Evolutionary conservation across 2,329 filamentous ascomycete species (phyloP), one percentile per base, ranked within the genome.

Genomic region (Dactylellina leptospora): DNA sequence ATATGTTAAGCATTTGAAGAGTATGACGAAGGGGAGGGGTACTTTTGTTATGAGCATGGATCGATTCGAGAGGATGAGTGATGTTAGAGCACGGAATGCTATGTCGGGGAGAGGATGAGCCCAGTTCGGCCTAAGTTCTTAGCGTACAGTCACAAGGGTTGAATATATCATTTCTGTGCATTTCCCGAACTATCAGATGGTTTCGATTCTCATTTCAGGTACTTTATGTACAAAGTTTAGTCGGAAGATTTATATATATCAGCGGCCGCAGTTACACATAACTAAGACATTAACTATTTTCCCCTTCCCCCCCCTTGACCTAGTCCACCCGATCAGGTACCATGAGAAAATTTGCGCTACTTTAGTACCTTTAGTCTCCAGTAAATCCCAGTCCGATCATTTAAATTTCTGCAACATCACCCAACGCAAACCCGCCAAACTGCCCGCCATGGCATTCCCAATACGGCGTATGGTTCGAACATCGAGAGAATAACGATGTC

Each of bases 1-100:
- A 42, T 99, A 97, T 80, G 83, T 97, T 76, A 91, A 92, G 79
- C 91, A 96, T 78, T 81, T 99, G 74, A 84, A 95, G 56, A 93
- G 91, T 80, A 85, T 96, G 82, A 99, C 93, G 2, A 90, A 89
- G 1, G 95, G 95, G 0, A 84, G 95, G 61, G 89, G 88, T 0
- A 90, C 88, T 1, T 91, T 91, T 78, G 86, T 90, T 3, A 91
- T 91, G 89, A 85, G 81, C 73, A 86, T 90, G 50, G 88, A 91
- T 81, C 84, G 84, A 36, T 91, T 90, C 79, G 88, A 91, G 81
- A 84, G 83, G 77, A 86, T 91, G 82, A 84, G 83, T 40, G 81
- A 81, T 40, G 85, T 85, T 77, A 81, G 88, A 77, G 85, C 87
- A 78, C 86, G 83, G 77, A 83, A 81, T 33, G 83, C 66, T 6